Evolutionary conservation across 306 rosid species (phyloP).

Genomic region (Vachellia pachyceras): DNA sequence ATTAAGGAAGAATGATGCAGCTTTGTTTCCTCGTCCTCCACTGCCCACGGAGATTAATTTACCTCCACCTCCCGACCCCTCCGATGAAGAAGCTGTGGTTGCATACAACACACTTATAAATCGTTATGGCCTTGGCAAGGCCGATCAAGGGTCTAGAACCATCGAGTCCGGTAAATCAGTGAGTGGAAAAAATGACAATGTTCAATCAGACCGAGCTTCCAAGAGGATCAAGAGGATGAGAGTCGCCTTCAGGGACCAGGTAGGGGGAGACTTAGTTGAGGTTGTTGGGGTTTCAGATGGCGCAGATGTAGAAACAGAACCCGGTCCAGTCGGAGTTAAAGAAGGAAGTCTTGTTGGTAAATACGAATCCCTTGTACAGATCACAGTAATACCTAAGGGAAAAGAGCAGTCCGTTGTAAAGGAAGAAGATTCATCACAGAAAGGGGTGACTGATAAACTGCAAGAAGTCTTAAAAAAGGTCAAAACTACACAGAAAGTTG

Average conservation of each 20-base stretch:
- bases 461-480: conserved; percentile 89
- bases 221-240: conserved; percentile 78
- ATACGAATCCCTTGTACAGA: conserved; percentile 92
- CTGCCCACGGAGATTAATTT: conserved; percentile 66
- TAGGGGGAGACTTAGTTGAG: conserved; percentile 89
- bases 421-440: conserved; percentile 67
- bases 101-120: conserved; percentile 84
- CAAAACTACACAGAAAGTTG: conserved; percentile 66
- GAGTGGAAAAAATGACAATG: conserved; percentile 42
- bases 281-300: conserved; percentile 96
- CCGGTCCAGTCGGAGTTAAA: conserved; percentile 94
- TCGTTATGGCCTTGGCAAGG: conserved; percentile 77
- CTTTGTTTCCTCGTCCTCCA: conserved; percentile 82
- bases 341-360: conserved; percentile 99
- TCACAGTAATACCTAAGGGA: conserved; percentile 89
- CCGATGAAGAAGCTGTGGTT: conserved; percentile 91
- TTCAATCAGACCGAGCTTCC: conserved; percentile 62
- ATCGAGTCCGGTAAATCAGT: conserved; percentile 46
- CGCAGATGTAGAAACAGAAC: conserved; percentile 91
- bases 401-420: conserved; percentile 67
- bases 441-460: conserved; percentile 90
- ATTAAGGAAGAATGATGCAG: conserved; percentile 82
- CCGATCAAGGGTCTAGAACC: conserved; percentile 54
- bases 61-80: conserved; percentile 89
- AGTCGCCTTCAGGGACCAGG: conserved; percentile 93